Base-by-base conservation (phyloP, 306 rosid genomes). In the Hippophae rhamnoides region DNA sequence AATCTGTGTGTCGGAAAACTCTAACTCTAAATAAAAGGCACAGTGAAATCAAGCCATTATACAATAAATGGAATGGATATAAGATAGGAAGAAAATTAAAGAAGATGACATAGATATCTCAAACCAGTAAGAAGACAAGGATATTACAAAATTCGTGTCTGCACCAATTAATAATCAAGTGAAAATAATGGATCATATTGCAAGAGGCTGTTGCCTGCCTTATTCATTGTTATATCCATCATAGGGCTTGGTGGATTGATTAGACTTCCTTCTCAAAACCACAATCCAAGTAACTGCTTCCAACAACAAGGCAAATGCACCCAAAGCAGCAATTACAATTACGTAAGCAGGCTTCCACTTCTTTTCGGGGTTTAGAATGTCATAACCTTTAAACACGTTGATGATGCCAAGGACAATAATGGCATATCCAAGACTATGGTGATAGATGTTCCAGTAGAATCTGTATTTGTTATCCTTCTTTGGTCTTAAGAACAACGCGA, bases 191-290 rank as follows among this genome's bases (percentile, higher is more conserved):
- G 9, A 38, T 68, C 72, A 48, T 6, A 57, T 57, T 45, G 31
- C 10, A 13, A 60, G 43, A 10, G 67, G 61, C 11, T 61, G 63
- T 43, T 70, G 71, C 50, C 74, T 70, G 67, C 47, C 64, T 70
- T 80, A 60, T 49, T 74, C 72, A 49, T 71, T 80, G 83, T 64
- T 69, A 69, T 65, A 72, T n/a, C 76, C 79, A 54, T 80, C 86
- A 13, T 54, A 74, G 3, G 82, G 82, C 70, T 82, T 75, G 49
- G 85, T 77, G 27, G 84, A 72, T 27, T 70, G 68, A 18, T 31
- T 72, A 9, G 74, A 68, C 43, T 75, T 90, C 76, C 77, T 79
- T 75, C 69, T 82, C 72, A 77, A 61, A 7, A 82, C 86, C 13
- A 89, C 70, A 53, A 79, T 38, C 97, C 72, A 58, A 18, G 72